Base-by-base conservation (phyloP, 1,284 basidiomycete species). In the Tylopilus sp. region DNA sequence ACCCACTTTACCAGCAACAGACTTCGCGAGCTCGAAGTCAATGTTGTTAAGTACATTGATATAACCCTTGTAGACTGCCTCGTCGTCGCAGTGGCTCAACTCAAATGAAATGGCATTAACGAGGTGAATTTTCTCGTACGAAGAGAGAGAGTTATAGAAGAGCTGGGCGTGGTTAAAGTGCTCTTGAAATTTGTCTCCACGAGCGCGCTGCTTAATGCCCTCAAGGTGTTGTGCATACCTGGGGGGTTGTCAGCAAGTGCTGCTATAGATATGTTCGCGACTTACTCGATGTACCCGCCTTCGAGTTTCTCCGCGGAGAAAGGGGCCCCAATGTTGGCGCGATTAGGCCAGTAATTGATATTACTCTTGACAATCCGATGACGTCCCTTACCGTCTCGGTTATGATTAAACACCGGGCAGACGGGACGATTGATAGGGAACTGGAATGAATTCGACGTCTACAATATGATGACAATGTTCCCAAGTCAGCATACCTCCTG, bases 381-480 rank as follows among this genome's bases (percentile, higher is more conserved):
- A 40, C 81, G 73, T 55, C 70, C 67, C 50, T 74, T 64, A 1
- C 90, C 89, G 59, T 88, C 88, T 30, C 86, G 80, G 48, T 85
- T 76, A 53, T 82, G 78, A 60, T 82, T 89, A 67, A 85, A 70
- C 43, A 91, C 82, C 0, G 90, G 90, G 59, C 90, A 93, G 2
- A 91, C 70, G 2, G 89, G 86, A 34, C 83, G 76, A 66, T 93
- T 92, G 59, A 93, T 89, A 4, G 90, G 90, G 24, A 92, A 71
- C 74, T 81, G 57, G 42, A 64, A 67, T 59, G 66, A 65, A 2
- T 17, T 58, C 46, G n/a, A 6, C 10, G n/a, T 47, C 18, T 35
- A 12, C 24, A 3, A 20, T 17, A 7, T 15, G 7, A 14, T 36
- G 20, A n/a, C 26, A 21, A 26, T 1, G n/a, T 26, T 15, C 35